Evolutionary conservation across 495 filamentous ascomycete species (phyloP).

Genomic region (Paragyromitra xinjiangensis): DNA sequence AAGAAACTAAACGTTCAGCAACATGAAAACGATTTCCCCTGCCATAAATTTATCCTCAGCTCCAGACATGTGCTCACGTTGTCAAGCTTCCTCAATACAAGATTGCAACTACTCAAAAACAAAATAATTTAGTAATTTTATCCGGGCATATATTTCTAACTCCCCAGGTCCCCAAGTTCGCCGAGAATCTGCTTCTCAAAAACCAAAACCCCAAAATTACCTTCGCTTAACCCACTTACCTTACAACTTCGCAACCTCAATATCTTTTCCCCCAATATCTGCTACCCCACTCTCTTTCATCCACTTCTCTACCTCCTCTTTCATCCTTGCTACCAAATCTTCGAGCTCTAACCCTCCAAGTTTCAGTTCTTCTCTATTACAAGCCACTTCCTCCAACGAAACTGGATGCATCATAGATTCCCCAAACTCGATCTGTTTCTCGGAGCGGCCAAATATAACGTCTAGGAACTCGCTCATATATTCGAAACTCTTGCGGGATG

Average conservation of each 20-base stretch:
- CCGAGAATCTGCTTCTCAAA: not conserved
- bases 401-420: conserved; percentile 67
- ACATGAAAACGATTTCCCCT: not conserved
- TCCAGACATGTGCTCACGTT: not conserved
- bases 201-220: not conserved
- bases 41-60: not conserved
- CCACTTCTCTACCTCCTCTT: conserved; percentile 61
- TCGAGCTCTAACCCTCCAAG: conserved; percentile 62
- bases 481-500: conserved; percentile 65
- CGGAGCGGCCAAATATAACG: conserved; percentile 58
- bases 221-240: not conserved
- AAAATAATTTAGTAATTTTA: conserved; percentile 1
- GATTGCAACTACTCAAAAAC: not conserved
- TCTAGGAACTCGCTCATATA: conserved; percentile 68
- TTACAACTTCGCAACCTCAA: conserved; percentile 37
- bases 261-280: not conserved
- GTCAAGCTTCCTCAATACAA: not conserved
- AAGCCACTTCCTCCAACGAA: conserved; percentile 63
- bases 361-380: conserved; percentile 65
- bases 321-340: conserved; percentile 65
- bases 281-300: conserved; percentile 58
- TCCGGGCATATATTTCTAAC: not conserved
- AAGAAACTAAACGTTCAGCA: not conserved
- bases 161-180: not conserved
- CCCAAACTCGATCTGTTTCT: conserved; percentile 55